These are phyloP conservation scores for Cladosporium sp. DNA, from an alignment of 2,329 filamentous ascomycete genomes.

Conservation along the genomic window DNA sequence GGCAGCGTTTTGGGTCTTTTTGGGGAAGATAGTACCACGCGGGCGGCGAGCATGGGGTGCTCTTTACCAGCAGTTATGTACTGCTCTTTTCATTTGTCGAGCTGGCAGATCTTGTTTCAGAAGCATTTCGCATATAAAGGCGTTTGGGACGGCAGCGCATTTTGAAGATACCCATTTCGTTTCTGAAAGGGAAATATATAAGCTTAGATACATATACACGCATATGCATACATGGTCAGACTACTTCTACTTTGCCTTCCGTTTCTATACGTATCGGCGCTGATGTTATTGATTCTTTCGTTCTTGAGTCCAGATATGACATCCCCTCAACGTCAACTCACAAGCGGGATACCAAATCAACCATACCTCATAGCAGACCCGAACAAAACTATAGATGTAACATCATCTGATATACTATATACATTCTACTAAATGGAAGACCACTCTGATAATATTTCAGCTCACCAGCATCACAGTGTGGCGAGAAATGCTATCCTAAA, in stretches of 20 bases:
- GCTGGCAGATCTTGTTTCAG: not conserved
- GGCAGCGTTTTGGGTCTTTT: not conserved
- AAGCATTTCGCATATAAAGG: constrained; percentile 12
- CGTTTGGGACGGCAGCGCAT: not conserved
- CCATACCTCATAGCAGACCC: not conserved
- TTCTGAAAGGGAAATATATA: constrained; percentile 10
- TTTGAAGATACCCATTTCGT: constrained; percentile 17
- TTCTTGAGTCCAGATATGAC: not conserved
- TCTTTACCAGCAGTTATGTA: not conserved
- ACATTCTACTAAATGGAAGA: not conserved
- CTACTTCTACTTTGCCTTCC: not conserved
- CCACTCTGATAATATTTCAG: not conserved
- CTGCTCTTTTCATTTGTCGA: not conserved
- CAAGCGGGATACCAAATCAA: not conserved
- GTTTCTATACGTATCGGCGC: not conserved
- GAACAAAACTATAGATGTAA: not conserved
- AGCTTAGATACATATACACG: not conserved
- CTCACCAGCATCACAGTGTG: not conserved
- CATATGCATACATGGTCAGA: not conserved
- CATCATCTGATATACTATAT: not conserved
- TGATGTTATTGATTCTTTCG: not conserved
- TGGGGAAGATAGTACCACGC: not conserved
- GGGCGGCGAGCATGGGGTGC: not conserved
- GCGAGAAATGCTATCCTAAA: not conserved
- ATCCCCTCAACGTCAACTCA: not conserved